These are phyloP conservation scores for Blastobotrys raffinosifermentans DNA, from an alignment of 1,139 yeast genomes.

Conservation along the genomic window DNA sequence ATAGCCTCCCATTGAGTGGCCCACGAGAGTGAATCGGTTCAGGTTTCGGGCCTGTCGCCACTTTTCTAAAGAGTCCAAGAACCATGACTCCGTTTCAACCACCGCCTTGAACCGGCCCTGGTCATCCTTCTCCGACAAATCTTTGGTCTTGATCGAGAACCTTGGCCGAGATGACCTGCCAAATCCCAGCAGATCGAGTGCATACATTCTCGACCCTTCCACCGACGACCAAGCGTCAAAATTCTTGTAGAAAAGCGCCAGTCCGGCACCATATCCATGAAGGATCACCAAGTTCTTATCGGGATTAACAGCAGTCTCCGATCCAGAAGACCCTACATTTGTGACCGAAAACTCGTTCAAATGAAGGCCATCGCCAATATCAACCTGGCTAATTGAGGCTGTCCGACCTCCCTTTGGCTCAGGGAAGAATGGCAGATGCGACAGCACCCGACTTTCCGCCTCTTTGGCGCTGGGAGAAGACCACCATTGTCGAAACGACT, in stretches of 20 bases:
- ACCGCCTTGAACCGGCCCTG: slow-evolving; percentile 42
- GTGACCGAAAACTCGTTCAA: slow-evolving; percentile 48
- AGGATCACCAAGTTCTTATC: slow-evolving; percentile 48
- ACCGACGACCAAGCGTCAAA: slow-evolving; percentile 40
- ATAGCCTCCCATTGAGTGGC: slow-evolving; percentile 90
- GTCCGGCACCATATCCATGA: slow-evolving; percentile 86
- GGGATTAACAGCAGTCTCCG: too few species aligned
- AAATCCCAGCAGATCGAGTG: slow-evolving; percentile 73
- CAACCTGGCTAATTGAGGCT: slow-evolving; percentile 46
- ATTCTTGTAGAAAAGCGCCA: slow-evolving; percentile 73
- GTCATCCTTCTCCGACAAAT: slow-evolving; percentile 24
- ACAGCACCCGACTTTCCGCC: slow-evolving; percentile 39
- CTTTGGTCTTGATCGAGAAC: slow-evolving; percentile 29
- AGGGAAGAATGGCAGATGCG: slow-evolving; percentile 55
- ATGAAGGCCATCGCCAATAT: slow-evolving; percentile 39
- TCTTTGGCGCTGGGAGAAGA: slow-evolving; percentile 32
- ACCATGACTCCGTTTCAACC: slow-evolving; percentile 58
- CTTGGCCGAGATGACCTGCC: slow-evolving; percentile 68
- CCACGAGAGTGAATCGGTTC: slow-evolving; percentile 58
- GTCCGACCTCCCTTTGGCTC: slow-evolving; percentile 36
- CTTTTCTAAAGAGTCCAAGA: slow-evolving; percentile 64
- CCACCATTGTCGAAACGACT: slow-evolving; percentile 42
- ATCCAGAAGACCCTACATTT: slow-evolving; percentile 8
- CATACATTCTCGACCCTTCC: slow-evolving; percentile 45
- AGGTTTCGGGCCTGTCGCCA: slow-evolving; percentile 53